A percentile compares a stretch with the other conserved stretches of the same genome.
Evolutionary conservation across 768 basidiomycete genomes (phyloP).

Genomic region (Tubosaeta brunneosetosa): DNA sequence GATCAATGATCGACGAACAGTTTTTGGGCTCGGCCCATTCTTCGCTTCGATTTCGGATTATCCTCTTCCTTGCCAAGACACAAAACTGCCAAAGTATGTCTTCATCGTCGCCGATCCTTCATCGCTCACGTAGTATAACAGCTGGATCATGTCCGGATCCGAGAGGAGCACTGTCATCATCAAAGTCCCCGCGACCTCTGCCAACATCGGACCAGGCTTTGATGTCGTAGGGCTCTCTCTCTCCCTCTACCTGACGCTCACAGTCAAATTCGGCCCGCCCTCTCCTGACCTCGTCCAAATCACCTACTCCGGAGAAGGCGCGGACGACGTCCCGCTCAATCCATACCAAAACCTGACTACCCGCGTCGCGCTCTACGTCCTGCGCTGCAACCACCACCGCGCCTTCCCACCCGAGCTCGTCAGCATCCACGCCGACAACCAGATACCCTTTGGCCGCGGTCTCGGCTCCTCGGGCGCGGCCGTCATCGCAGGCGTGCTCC

Average conservation of each 20-base stretch:
- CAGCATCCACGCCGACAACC: conserved; percentile 74
- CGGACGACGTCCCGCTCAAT: conserved; percentile 85
- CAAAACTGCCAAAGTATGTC: too few relatives aligned
- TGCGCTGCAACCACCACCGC: conserved; percentile 78
- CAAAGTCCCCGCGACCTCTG: conserved; percentile 92
- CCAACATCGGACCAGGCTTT: conserved; percentile 98
- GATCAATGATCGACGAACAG: too few relatives aligned
- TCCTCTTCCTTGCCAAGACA: too few relatives aligned
- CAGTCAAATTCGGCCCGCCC: conserved; percentile 43
- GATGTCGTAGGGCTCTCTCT: conserved; percentile 99
- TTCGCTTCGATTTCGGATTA: too few relatives aligned
- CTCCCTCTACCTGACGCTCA: conserved; percentile 76
- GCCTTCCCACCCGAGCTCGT: conserved; percentile 70
- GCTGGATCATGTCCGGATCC: too few relatives aligned
- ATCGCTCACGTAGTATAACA: too few relatives aligned
- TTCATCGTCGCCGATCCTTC: too few relatives aligned
- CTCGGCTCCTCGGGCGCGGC: conserved; percentile 97
- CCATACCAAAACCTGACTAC: conserved; percentile 97
- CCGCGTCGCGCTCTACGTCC: conserved; percentile 93
- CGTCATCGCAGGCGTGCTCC: conserved; percentile 94
- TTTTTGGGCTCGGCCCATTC: too few relatives aligned
- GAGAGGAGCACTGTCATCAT: conserved; percentile 48
- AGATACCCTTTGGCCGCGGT: conserved; percentile 97
- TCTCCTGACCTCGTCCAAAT: conserved; percentile 55
- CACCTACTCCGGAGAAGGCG: conserved; percentile 84